Base-by-base conservation (phyloP, 2,329 filamentous ascomycete genomes). In the Epichloe sibirici region DNA sequence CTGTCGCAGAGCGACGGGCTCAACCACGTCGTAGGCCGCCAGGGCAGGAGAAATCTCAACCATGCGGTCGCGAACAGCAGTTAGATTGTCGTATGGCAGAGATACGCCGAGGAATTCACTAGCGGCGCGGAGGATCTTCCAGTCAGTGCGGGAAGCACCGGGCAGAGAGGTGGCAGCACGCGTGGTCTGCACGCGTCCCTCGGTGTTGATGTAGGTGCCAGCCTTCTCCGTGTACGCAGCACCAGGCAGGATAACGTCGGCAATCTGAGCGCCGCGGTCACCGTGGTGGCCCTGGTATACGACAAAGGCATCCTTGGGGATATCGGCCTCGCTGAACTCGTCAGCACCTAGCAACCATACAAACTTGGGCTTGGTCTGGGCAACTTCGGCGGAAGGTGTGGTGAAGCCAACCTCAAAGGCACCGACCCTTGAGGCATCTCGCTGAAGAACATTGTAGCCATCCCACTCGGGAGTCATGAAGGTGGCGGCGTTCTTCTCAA, bases 281-380 rank as follows among this genome's bases (percentile, higher is more conserved):
- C 93, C 93, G 70, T 98, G 93, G 71, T 98, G 93, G 58, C 93
- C 93, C 72, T 98, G 93, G 76, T 98, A 98, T 63, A 98, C 81
- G 57, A 98, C 85, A 66, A 97, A 98, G 12, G 93, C 90, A 59
- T 93, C 87, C 77, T 93, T 95, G 63, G 93, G 93, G 53, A 98
- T 88, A 61, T 96, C 90, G 54, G 81, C 78, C 60, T 88, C 82
- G 58, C 78, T 78, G 65, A 97, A 79, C 74, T 98, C 93, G 67
- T 98, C 93, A 31, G 93, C 93, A 60, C 90, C 93, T 49, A 98
- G 83, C 49, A 98, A 83, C 90, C 91, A 98, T 66, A 98, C 74
- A 65, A 98, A 90, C 78, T 97, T 98, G 57, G 93, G 85, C 66
- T 83, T 87, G 48, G 88, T 91, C 67, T 88, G 78, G 39, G 90